Conservation (phyloP, 345 rosid genomes). For the Bruguiera gymnorhiza region DNA sequence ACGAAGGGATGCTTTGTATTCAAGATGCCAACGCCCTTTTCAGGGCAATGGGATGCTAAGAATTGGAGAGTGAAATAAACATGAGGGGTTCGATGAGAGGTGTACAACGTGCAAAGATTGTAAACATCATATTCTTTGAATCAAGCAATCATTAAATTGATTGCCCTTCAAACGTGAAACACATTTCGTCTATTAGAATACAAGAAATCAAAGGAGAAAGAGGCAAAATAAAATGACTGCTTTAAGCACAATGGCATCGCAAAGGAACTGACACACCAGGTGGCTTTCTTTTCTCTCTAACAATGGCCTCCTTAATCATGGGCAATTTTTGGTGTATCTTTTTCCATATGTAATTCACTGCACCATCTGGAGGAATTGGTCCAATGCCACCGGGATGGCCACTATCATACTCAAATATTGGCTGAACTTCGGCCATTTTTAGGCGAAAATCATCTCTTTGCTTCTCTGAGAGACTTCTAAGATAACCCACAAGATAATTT, state of each 20-base stretch:
- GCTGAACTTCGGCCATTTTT: conserved; percentile 58
- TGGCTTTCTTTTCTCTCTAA: conserved; percentile 69
- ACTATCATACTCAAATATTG: conserved; percentile 60
- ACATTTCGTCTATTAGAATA: not conserved
- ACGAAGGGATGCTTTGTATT: conserved; percentile 27
- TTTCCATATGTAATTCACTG: conserved; percentile 86
- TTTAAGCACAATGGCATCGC: conserved; percentile 82
- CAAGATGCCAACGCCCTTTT: conserved; percentile 20
- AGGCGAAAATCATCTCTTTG: conserved; percentile 51
- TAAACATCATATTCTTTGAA: not conserved
- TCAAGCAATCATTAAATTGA: not conserved
- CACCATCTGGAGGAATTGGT: conserved; percentile 62
- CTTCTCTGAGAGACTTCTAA: conserved; percentile 48
- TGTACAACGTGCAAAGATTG: too few species aligned
- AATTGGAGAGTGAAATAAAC: too few species aligned
- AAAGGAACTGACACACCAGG: conserved; percentile 57
- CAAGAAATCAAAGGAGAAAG: not conserved
- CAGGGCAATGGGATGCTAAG: not conserved
- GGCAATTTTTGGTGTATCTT: conserved; percentile 79
- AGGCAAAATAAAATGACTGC: not conserved
- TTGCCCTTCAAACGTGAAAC: not conserved
- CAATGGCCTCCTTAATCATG: conserved; percentile 63
- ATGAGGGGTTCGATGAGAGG: too few species aligned
- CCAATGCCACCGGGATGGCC: conserved; percentile 65
- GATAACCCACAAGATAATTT: conserved; percentile 59